These are phyloP conservation scores for Coffea canephora DNA, from an alignment of 257 asterid species.

Conservation along the genomic window DNA sequence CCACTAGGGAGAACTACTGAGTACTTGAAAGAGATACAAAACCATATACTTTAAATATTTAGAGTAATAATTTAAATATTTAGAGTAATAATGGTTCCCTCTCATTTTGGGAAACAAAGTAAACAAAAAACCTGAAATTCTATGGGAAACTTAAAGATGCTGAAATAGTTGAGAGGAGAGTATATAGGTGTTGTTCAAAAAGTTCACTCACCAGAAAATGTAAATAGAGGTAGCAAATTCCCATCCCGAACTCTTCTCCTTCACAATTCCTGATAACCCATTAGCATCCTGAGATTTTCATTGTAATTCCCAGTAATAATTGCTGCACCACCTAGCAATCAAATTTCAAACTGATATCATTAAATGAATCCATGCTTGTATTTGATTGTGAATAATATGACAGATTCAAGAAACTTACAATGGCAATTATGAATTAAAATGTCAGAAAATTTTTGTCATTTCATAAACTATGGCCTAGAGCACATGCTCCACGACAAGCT, in stretches of 20 bases:
- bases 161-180: not conserved
- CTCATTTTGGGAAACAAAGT: not conserved
- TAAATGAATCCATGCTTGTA: too few species aligned
- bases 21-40: too few species aligned
- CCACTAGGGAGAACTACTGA: too few species aligned
- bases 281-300: slow-evolving; percentile 2
- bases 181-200: not conserved
- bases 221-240: not conserved
- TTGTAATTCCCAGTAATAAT: not conserved
- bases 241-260: not conserved
- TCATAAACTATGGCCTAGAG: not conserved
- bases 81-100: too few species aligned
- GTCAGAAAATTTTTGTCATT: not conserved
- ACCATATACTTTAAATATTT: too few species aligned
- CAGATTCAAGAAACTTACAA: not conserved
- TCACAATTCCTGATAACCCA: not conserved
- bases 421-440: not conserved
- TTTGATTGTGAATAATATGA: too few species aligned
- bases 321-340: not conserved
- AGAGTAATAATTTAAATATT: too few species aligned
- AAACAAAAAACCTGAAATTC: not conserved
- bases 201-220: not conserved
- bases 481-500: not conserved
- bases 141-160: not conserved
- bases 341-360: not conserved